phyloP scores from a whole-genome alignment of 768 basidiomycete genomes.

The Rhizopogon vinicolor region DNA sequence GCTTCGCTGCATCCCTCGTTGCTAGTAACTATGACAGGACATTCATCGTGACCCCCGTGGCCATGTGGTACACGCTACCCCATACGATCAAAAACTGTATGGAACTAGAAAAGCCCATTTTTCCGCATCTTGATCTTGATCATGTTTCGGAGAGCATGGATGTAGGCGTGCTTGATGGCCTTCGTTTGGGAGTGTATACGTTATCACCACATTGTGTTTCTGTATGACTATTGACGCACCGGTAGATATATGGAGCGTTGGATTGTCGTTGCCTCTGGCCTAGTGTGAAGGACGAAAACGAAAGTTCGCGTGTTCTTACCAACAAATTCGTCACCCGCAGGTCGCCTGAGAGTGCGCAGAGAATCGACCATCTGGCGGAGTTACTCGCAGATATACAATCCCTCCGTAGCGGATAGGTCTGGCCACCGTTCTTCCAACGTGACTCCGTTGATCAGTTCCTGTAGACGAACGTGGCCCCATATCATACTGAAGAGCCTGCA shows the following conservation, averaged over 20 bases:
- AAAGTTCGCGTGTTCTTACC: too few species aligned
- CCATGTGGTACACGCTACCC: conserved; percentile 20
- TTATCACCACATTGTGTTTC: conserved; percentile 11
- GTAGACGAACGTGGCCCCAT: too few species aligned
- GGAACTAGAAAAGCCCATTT: conserved; percentile 19
- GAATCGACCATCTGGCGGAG: too few species aligned
- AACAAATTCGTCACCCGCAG: too few species aligned
- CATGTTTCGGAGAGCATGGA: conserved; percentile 28
- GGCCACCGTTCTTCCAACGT: too few species aligned
- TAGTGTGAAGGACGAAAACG: too few species aligned
- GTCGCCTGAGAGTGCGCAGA: too few species aligned
- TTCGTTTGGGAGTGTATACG: conserved; percentile 29
- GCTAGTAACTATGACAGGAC: conserved; percentile 3
- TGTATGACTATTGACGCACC: neutral
- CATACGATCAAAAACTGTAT: conserved; percentile 17
- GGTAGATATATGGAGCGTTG: neutral
- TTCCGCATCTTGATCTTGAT: conserved; percentile 35
- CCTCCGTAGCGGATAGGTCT: too few species aligned
- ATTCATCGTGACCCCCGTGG: conserved; percentile 28
- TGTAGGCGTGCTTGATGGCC: conserved; percentile 23
- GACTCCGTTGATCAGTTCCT: too few species aligned
- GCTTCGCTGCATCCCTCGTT: conserved; percentile 13
- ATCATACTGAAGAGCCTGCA: too few species aligned
- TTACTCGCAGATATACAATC: too few species aligned
- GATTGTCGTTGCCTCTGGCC: neutral